phyloP scores from a whole-genome alignment of 139 green algal species.

The Pseudopediastrum boryanum region DNA sequence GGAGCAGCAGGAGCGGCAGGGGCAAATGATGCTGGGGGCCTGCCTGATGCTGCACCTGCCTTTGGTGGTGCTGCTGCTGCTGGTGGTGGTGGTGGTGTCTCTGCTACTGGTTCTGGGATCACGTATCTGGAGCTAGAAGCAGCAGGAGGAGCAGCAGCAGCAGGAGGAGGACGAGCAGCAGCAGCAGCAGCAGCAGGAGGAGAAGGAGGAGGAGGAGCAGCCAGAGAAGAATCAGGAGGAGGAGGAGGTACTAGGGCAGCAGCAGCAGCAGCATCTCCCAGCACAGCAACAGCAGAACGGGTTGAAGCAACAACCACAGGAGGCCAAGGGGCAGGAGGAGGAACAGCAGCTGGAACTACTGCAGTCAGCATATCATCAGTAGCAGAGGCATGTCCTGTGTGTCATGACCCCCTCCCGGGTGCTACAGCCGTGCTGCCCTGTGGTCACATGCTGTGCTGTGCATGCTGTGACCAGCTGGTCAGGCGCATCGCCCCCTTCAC shows the following conservation, averaged over 20 bases:
- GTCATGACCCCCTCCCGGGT: constrained; percentile 59
- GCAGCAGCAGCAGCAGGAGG: not conserved
- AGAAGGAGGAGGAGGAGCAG: not conserved
- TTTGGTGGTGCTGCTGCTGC: constrained; percentile 7
- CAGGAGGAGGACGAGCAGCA: not conserved
- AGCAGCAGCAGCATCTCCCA: not conserved
- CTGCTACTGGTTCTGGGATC: constrained; percentile 2
- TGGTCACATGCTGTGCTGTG: constrained; percentile 72
- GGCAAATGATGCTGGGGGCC: no score
- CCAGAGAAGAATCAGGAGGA: not conserved
- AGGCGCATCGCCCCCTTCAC: constrained; percentile 9
- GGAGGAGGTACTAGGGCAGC: not conserved
- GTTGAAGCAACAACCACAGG: not conserved
- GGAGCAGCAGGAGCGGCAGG: not conserved
- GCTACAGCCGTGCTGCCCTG: constrained; percentile 75
- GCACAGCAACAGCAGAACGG: constrained; percentile 16
- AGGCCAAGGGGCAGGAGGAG: not conserved
- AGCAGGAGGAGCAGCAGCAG: not conserved
- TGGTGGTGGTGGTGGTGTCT: not conserved
- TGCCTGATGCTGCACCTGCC: not conserved
- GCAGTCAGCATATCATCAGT: not conserved
- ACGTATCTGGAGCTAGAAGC: no score
- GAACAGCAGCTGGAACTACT: no score
- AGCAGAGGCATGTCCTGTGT: constrained; percentile 72
- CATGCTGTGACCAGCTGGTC: constrained; percentile 66